Percentiles rank a stretch among this genome's conserved stretches.
These are phyloP conservation scores for Talaromyces sp. DNA, from an alignment of 2,329 filamentous ascomycete genomes.

Conservation along the genomic window DNA sequence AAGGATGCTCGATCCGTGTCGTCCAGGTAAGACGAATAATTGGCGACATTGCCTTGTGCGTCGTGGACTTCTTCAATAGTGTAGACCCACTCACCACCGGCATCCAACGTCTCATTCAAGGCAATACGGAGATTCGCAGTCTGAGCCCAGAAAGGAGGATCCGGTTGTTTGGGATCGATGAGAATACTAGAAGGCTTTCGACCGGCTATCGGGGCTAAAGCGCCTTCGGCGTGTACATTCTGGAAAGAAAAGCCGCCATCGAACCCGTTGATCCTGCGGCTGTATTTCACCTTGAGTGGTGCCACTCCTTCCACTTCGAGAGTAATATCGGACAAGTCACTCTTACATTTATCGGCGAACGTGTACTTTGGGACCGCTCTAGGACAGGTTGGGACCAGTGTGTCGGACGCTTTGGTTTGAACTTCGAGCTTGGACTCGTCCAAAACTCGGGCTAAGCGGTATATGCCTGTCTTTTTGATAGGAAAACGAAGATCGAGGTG, in stretches of 20 bases:
- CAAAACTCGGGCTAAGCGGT: conserved; percentile 78
- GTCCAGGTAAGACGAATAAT: conserved; percentile 63
- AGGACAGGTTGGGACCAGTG: conserved; percentile 83
- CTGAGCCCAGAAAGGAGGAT: conserved; percentile 71
- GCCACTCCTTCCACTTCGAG: conserved; percentile 85
- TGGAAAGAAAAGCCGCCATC: conserved; percentile 86
- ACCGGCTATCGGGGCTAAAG: conserved; percentile 72
- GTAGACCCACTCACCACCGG: conserved; percentile 81
- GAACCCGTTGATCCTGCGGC: conserved; percentile 78
- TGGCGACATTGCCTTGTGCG: conserved; percentile 80
- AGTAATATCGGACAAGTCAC: conserved; percentile 81
- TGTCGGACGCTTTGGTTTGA: conserved; percentile 70
- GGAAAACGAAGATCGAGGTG: conserved; percentile 69
- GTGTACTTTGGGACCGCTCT: conserved; percentile 69
- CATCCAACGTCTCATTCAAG: conserved; percentile 83
- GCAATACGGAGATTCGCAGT: conserved; percentile 73
- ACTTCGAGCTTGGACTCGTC: conserved; percentile 95
- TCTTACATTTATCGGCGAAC: conserved; percentile 70
- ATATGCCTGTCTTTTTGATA: conserved; percentile 84
- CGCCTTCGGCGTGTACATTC: conserved; percentile 86
- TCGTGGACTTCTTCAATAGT: conserved; percentile 89
- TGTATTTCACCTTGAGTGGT: conserved; percentile 89
- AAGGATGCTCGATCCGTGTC: conserved; percentile 63
- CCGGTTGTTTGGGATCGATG: conserved; percentile 51
- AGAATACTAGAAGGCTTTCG: conserved; percentile 59